phyloP scores from a whole-genome alignment of 192 early-diverging fungal species.

The Coemansia guatemalensis region DNA sequence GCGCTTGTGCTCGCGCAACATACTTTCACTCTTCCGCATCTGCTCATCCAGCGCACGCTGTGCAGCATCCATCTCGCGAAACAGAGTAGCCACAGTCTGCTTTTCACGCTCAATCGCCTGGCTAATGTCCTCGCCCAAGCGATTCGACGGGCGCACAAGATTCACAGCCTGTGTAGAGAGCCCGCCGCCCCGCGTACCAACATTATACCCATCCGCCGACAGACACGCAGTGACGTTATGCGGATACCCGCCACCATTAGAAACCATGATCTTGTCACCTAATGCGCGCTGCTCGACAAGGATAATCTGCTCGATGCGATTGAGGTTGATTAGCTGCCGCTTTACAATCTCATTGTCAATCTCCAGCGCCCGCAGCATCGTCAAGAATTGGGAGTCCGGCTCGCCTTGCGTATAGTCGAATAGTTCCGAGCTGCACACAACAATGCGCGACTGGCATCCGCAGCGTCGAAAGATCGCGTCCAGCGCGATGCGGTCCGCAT shows the following conservation, averaged over 20 bases:
- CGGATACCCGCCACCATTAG: constrained; percentile 58
- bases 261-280: constrained; percentile 49
- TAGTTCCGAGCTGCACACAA: constrained; percentile 61
- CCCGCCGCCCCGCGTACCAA: constrained; percentile 58
- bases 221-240: constrained; percentile 63
- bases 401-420: constrained; percentile 72
- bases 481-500: constrained; percentile 61
- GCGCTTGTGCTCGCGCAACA: constrained; percentile 32
- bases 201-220: constrained; percentile 59
- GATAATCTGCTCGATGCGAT: constrained; percentile 68
- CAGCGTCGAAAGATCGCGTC: constrained; percentile 54
- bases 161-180: constrained; percentile 45
- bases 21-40: constrained; percentile 36
- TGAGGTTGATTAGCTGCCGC: constrained; percentile 68
- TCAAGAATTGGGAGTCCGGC: constrained; percentile 58
- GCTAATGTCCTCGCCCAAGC: constrained; percentile 58
- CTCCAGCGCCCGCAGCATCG: constrained; percentile 62
- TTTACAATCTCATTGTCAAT: constrained; percentile 71
- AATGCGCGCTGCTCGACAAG: constrained; percentile 56
- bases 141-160: constrained; percentile 42
- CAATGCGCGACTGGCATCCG: constrained; percentile 56
- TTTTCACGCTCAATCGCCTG: constrained; percentile 35
- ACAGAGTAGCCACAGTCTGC: constrained; percentile 18
- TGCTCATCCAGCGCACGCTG: constrained; percentile 22
- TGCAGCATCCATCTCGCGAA: constrained; percentile 10